These are phyloP conservation scores for Gaeumannomyces tritici DNA, from an alignment of 2,329 filamentous ascomycete species.

Conservation along the genomic window DNA sequence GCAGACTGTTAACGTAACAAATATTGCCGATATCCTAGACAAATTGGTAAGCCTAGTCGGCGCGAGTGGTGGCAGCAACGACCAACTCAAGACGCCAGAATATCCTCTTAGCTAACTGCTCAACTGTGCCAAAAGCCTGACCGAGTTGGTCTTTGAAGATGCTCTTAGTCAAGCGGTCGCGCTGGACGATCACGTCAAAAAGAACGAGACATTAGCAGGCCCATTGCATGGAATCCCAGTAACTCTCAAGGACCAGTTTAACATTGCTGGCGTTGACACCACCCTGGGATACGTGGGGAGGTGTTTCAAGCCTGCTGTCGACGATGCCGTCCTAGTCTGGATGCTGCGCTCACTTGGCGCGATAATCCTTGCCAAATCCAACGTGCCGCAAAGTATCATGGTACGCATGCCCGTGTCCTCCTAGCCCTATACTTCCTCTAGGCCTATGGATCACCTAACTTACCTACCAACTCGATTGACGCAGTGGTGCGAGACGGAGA, in stretches of 20 bases:
- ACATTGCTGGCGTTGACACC: slow-evolving; percentile 21
- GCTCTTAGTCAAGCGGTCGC: slow-evolving; percentile 7
- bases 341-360: slow-evolving; percentile 17
- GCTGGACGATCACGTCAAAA: slow-evolving; percentile 7
- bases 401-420: neutral
- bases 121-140: neutral
- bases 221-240: slow-evolving; percentile 35
- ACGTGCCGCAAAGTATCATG: slow-evolving; percentile 17
- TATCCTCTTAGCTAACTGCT: neutral
- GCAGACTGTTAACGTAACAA: neutral
- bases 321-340: slow-evolving; percentile 5
- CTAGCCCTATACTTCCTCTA: neutral
- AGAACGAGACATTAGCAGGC: slow-evolving; percentile 18
- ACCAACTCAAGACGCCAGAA: too few relatives aligned
- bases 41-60: slow-evolving; percentile 2
- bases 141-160: neutral
- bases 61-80: too few relatives aligned
- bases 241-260: slow-evolving; percentile 25
- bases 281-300: slow-evolving; percentile 12
- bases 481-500: slow-evolving; percentile 16
- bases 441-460: too few relatives aligned
- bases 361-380: slow-evolving; percentile 14
- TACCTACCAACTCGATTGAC: neutral
- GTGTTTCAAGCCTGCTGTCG: neutral
- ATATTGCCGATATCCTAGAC: neutral